phyloP scores from a whole-genome alignment of 2,329 filamentous ascomycete genomes.

The Cladobotryum mycophilum region DNA sequence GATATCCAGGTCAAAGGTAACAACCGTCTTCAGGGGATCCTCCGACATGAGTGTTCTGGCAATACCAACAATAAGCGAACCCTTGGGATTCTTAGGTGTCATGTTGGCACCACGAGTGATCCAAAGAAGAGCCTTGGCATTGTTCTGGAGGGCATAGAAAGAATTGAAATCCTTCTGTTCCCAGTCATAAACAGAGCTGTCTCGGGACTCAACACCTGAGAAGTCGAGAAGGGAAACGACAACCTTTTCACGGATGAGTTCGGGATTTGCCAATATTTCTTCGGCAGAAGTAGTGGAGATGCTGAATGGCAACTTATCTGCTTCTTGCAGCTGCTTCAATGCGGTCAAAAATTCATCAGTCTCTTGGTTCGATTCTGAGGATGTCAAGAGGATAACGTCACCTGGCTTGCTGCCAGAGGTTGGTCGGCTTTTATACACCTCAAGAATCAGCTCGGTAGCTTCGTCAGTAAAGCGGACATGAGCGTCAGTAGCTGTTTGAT shows the following conservation, averaged over 20 bases:
- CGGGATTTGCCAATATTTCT: neutral
- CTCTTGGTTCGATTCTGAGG: neutral
- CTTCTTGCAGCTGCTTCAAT: neutral
- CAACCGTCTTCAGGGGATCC: slow-evolving; percentile 35
- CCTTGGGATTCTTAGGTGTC: slow-evolving; percentile 27
- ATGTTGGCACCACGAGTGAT: slow-evolving; percentile 37
- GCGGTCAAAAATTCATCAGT: neutral
- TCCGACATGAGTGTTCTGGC: slow-evolving; percentile 45
- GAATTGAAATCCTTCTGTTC: slow-evolving; percentile 30
- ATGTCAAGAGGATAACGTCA: neutral
- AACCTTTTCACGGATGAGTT: slow-evolving; percentile 19
- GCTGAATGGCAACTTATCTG: too few relatives aligned
- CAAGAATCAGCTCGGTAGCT: neutral
- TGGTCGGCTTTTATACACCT: neutral
- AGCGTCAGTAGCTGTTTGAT: neutral
- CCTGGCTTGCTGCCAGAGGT: neutral
- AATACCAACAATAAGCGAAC: slow-evolving; percentile 38
- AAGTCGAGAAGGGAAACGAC: slow-evolving; percentile 45
- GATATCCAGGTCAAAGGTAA: slow-evolving; percentile 36
- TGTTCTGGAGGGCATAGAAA: slow-evolving; percentile 34
- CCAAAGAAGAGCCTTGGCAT: slow-evolving; percentile 40
- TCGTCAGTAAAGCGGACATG: neutral
- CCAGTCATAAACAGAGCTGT: slow-evolving; percentile 33
- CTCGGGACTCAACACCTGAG: slow-evolving; percentile 17
- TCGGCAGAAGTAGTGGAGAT: too few relatives aligned